Evolutionary conservation across 2,329 filamentous ascomycete genomes (phyloP).

Genomic region (Xylariaceae sp.): DNA sequence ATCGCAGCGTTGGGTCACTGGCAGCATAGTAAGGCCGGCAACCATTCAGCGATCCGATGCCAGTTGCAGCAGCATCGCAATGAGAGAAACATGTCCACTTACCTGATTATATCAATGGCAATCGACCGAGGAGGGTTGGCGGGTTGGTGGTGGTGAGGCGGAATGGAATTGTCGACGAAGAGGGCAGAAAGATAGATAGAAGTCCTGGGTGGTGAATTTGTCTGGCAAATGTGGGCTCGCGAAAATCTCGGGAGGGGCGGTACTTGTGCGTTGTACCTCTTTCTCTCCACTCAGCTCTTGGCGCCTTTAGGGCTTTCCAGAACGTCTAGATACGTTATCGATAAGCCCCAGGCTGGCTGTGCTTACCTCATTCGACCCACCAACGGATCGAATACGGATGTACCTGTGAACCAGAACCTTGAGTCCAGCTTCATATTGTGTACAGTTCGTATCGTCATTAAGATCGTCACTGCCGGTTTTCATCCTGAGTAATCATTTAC

Average conservation of each 20-base stretch:
- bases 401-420: no score
- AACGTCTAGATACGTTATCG: no score
- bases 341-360: no score
- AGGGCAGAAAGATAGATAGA: constrained; percentile 1
- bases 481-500: no score
- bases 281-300: neutral
- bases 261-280: constrained; percentile 9
- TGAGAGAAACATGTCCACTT: constrained; percentile 13
- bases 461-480: no score
- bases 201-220: constrained; percentile 22
- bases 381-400: no score
- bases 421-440: no score
- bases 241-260: constrained; percentile 25
- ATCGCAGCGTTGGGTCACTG: constrained; percentile 7
- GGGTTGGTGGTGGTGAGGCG: constrained; percentile 22
- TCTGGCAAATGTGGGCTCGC: constrained; percentile 26
- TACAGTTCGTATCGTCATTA: no score
- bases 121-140: constrained; percentile 23
- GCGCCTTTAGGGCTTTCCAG: neutral
- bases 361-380: no score
- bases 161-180: constrained; percentile 11
- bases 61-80: neutral
- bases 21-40: neutral
- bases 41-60: no score
- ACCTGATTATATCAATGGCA: constrained; percentile 29